Evolutionary conservation across 345 rosid genomes (phyloP).

Genomic region (Arabis hirsuta): DNA sequence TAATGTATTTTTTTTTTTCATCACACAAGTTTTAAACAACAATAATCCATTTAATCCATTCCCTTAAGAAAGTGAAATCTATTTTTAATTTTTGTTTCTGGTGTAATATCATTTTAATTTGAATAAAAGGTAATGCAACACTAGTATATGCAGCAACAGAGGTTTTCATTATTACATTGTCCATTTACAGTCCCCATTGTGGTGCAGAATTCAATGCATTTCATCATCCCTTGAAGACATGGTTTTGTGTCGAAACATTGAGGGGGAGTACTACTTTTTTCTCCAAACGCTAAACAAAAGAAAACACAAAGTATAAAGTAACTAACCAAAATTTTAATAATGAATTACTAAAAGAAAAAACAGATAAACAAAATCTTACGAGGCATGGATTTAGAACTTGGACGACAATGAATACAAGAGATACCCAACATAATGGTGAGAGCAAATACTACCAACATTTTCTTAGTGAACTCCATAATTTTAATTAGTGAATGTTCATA

Average conservation of each 20-base stretch:
- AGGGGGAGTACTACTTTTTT: no score
- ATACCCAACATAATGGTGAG: not conserved
- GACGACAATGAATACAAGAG: conserved; percentile 7
- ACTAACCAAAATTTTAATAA: not conserved
- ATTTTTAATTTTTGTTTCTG: not conserved
- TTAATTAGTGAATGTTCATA: not conserved
- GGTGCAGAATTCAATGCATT: conserved; percentile 25
- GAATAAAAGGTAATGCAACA: not conserved
- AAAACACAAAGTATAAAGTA: not conserved
- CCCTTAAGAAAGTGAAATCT: not conserved
- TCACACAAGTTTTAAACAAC: not conserved
- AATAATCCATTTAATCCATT: not conserved
- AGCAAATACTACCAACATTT: not conserved
- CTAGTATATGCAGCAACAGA: conserved; percentile 17
- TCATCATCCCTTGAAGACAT: conserved; percentile 19
- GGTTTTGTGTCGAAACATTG: conserved; percentile 24
- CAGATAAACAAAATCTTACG: not conserved
- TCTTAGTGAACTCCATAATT: conserved; percentile 1
- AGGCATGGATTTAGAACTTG: not conserved
- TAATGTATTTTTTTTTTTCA: no score
- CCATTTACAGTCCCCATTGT: conserved; percentile 25
- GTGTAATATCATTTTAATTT: not conserved
- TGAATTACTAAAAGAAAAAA: not conserved
- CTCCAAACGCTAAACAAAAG: not conserved
- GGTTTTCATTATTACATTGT: conserved; percentile 18